Evolutionary conservation across 345 rosid species (phyloP), one percentile per base, ranked within the genome.

Genomic region (Eucalyptus pumila): DNA sequence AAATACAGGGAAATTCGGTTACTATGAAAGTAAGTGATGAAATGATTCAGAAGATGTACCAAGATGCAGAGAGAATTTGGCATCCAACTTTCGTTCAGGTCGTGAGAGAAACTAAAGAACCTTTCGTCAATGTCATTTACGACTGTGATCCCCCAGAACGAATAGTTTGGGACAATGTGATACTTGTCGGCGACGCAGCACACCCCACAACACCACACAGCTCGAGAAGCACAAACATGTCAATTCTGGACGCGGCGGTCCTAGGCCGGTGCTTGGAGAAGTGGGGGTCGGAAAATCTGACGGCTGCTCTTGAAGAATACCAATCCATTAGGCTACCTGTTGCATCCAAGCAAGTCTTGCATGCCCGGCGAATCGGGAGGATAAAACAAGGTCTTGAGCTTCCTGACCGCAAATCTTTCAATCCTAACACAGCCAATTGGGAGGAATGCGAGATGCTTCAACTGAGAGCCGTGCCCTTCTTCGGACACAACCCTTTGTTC

Each of bases 191-290:
- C 24, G 98, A 97, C 19, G 97, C 98, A 4, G 97, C 99, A 56
- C 99, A 96, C 89, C 98, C 99, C 49, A 92, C 93, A 8, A 94
- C 95, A 32, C 98, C 99, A 88, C 97, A 95, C 86, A 94, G 96
- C 26, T 21, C 93, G 60, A 92, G 98, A 92, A 97, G 99, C 91
- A 95, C 98, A 50, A 97, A 95, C 94, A 95, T 97, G 97, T 95
- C 97, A 7, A 32, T 96, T 69, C 52, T 96, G 80, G 99, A 97
- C 50, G 96, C 96, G 0, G 93, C 91, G 26, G 94, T 94, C 69
- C 90, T 96, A 30, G 96, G 98, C 40, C 90, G 92, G 86, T 94
- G 97, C 94, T 90, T 96, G n/a, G 88, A 90, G 89, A 94, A 92
- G 87, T 90, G 89, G 92, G 96, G 96, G 50, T 86, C 54, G 4